phyloP scores from a whole-genome alignment of 228 moss, liverwort and hornwort genomes.

The Sphagnum magellanicum region DNA sequence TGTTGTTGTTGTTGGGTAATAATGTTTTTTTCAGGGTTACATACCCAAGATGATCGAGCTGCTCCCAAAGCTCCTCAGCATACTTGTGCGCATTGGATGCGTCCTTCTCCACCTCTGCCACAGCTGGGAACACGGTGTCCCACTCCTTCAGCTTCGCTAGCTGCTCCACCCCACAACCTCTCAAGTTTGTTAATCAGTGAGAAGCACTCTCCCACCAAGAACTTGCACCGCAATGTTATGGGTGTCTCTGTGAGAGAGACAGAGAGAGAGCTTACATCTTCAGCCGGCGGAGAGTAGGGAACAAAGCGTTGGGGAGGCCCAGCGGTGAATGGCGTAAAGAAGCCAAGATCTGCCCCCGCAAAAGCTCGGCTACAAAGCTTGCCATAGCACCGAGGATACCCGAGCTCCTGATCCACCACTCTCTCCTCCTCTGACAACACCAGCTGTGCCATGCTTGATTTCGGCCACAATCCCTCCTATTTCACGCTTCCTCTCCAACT shows the following conservation, averaged over 20 bases:
- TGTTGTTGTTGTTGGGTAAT: no score
- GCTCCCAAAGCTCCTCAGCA: constrained; percentile 62
- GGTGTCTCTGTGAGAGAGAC: neutral
- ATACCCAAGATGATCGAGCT: constrained; percentile 63
- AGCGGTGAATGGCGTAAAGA: constrained; percentile 45
- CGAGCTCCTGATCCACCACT: constrained; percentile 42
- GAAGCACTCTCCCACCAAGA: no score
- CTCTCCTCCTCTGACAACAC: constrained; percentile 47
- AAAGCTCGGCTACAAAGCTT: constrained; percentile 50
- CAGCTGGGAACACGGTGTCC: constrained; percentile 40
- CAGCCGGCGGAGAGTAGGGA: constrained; percentile 49
- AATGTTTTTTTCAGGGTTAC: constrained; percentile 1
- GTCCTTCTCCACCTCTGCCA: constrained; percentile 52
- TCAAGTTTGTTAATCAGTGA: neutral
- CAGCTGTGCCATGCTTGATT: constrained; percentile 1
- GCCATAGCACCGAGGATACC: constrained; percentile 46
- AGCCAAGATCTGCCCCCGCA: constrained; percentile 39
- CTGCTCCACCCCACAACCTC: constrained; percentile 11
- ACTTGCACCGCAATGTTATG: neutral
- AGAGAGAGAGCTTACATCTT: constrained; percentile 32
- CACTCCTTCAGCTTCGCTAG: constrained; percentile 50
- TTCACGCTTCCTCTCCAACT: no score
- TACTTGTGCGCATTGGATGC: constrained; percentile 50
- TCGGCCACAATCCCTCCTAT: neutral
- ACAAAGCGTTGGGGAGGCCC: constrained; percentile 67